phyloP scores from a whole-genome alignment of 2,329 filamentous ascomycete genomes.

The Alternaria postmessia region DNA sequence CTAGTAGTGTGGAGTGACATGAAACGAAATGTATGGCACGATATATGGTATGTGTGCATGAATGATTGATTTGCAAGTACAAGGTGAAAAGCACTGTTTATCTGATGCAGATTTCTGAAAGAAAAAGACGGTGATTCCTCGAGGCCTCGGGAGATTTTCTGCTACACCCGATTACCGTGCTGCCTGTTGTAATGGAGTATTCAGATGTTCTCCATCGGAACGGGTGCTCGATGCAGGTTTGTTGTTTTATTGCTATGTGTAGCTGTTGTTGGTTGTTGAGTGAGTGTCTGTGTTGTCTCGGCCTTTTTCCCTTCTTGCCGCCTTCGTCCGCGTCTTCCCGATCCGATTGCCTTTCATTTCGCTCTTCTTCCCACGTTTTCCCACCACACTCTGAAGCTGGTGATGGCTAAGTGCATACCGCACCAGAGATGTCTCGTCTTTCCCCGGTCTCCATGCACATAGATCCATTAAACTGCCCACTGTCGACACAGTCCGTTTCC shows the following conservation, averaged over 20 bases:
- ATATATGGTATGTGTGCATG: not conserved
- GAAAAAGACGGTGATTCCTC: not conserved
- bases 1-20: not conserved
- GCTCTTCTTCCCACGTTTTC: too few species aligned
- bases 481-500: not conserved
- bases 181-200: too few species aligned
- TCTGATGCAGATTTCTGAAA: not conserved
- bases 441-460: not conserved
- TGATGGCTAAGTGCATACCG: not conserved
- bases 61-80: not conserved
- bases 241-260: too few species aligned
- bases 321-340: too few species aligned
- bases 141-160: not conserved
- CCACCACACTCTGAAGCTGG: too few species aligned
- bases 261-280: too few species aligned
- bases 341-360: too few species aligned
- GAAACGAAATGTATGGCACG: conserved; percentile 1
- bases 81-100: not conserved
- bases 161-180: not conserved
- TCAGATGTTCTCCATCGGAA: too few species aligned
- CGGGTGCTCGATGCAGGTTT: too few species aligned
- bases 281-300: too few species aligned
- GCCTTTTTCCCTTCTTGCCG: too few species aligned
- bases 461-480: not conserved
- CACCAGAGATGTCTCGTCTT: not conserved